Evolutionary conservation across 306 rosid genomes (phyloP), one percentile per base, ranked within the genome.

Genomic region (Fragaria vesca): DNA sequence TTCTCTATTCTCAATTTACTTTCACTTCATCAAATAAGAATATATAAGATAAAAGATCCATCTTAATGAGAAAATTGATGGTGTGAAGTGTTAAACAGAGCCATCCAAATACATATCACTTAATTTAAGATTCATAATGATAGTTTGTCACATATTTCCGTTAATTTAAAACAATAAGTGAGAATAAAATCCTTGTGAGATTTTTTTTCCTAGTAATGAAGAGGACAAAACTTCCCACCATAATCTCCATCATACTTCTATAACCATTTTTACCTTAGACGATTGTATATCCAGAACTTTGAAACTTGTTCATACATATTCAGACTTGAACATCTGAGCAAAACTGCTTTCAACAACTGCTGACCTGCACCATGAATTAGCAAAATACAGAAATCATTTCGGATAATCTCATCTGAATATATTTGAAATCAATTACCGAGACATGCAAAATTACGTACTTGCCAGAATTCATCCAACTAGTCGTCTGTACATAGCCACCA

Each of bases 311-410:
- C 60, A 73, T 15, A n/a, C 65, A 66, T 6, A 51, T 72, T 11
- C 63, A 66, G 40, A 38, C 21, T 17, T 70, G 73, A 38, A 45
- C 12, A 73, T 24, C 26, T 4, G 11, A 57, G 30, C 8, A 26
- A 50, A 50, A 28, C n/a, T 48, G 34, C 40, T 4, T 50, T 21
- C 21, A 15, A 72, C 28, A 66, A 42, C 17, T 50, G 50, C 43
- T 55, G 42, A 46, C 69, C 72, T 40, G 80, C 54, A 60, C 52
- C 74, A 80, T 42, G 47, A 73, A 12, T 32, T 15, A 74, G 74
- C 4, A 42, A 30, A 42, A 72, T 9, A 70, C 65, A 71, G 17
- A 45, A 42, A 42, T 50, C 38, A 69, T 40, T 4, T 75, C 18
- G 76, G 20, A 69, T 60, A 58, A 46, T 55, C 32, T 57, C 63